Conservation (phyloP, 495 filamentous ascomycete genomes). For the Astrothelium subdiscretum region DNA sequence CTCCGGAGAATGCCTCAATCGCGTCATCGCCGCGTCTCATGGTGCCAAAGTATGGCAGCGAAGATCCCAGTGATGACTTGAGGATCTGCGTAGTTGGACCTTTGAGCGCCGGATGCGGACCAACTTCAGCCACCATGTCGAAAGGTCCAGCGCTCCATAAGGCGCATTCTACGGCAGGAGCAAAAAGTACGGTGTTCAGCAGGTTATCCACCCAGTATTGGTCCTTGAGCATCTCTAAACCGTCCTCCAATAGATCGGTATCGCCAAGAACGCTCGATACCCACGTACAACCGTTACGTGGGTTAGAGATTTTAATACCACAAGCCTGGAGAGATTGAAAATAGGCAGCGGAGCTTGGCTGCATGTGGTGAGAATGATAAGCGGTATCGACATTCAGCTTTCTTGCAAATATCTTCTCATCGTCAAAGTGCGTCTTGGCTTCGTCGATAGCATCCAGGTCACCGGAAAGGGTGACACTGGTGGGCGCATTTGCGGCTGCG, state of each 20-base stretch:
- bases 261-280: neutral
- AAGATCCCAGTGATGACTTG: neutral
- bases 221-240: neutral
- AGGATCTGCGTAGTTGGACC: slow-evolving; percentile 2
- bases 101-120: slow-evolving; percentile 8
- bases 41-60: neutral
- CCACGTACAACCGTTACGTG: neutral
- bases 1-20: neutral
- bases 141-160: neutral
- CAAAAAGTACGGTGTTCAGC: slow-evolving; percentile 4
- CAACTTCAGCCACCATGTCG: slow-evolving; percentile 6
- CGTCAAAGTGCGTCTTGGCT: slow-evolving; percentile 33
- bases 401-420: slow-evolving; percentile 39
- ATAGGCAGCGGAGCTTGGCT: slow-evolving; percentile 8
- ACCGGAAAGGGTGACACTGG: slow-evolving; percentile 48
- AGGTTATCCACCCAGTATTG: slow-evolving; percentile 14
- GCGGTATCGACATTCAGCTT: slow-evolving; percentile 45
- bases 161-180: slow-evolving; percentile 2
- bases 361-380: slow-evolving; percentile 57
- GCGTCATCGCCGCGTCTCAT: neutral
- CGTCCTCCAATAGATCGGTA: neutral
- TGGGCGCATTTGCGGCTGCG: slow-evolving; percentile 40
- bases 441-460: slow-evolving; percentile 39
- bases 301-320: neutral
- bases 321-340: neutral